phyloP scores from a whole-genome alignment of 768 basidiomycete species.

The Leccinum boreale region DNA sequence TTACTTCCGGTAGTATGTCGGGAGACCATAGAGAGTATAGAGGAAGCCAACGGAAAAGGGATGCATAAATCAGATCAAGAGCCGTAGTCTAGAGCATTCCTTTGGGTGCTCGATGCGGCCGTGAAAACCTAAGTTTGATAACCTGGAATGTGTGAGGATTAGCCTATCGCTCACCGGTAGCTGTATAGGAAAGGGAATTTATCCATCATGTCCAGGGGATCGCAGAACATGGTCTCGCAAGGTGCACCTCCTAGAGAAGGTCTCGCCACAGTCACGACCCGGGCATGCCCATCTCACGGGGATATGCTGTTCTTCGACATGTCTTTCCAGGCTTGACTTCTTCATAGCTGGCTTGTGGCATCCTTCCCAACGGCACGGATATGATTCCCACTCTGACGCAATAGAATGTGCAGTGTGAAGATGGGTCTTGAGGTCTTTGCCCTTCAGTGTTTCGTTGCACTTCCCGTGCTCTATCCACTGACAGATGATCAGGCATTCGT shows the following conservation, averaged over 20 bases:
- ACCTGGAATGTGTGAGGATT: background rate
- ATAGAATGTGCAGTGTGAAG: background rate
- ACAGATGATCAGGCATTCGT: background rate
- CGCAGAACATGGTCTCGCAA: background rate
- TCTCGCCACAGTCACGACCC: background rate
- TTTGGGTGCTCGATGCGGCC: background rate
- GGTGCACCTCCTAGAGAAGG: background rate
- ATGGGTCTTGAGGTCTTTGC: slow-evolving; percentile 3
- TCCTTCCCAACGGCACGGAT: too few relatives aligned
- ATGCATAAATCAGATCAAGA: background rate
- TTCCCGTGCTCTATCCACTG: background rate
- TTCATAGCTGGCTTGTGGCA: too few relatives aligned
- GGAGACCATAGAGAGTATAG: background rate
- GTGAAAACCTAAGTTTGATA: background rate
- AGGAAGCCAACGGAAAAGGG: background rate
- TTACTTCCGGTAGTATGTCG: background rate
- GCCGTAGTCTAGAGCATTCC: background rate
- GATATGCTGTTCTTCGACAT: slow-evolving; percentile 10
- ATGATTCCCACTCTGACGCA: too few relatives aligned
- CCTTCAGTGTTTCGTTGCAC: background rate
- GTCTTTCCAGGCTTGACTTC: background rate
- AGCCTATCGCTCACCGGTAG: background rate
- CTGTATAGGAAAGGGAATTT: background rate
- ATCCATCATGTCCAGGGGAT: background rate
- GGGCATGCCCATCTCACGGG: slow-evolving; percentile 13